These are phyloP conservation scores for Phytophthora citricola DNA, from an alignment of 352 stramenopile species.

Conservation along the genomic window DNA sequence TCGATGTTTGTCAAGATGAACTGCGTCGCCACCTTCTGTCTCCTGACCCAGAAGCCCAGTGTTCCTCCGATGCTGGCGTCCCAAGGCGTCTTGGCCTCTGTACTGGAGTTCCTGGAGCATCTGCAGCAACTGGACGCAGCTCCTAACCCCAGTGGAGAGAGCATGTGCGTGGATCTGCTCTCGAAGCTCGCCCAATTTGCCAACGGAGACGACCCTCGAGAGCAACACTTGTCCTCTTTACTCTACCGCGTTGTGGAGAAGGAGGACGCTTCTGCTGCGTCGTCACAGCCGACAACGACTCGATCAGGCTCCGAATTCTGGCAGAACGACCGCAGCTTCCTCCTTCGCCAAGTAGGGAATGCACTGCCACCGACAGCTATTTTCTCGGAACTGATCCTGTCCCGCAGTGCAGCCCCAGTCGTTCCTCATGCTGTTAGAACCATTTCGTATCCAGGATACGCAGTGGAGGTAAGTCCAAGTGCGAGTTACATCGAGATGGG, in stretches of 20 bases:
- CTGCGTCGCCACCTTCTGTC: conserved; percentile 72
- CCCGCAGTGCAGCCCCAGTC: conserved; percentile 24
- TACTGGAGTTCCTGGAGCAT: conserved; percentile 62
- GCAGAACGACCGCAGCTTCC: conserved; percentile 68
- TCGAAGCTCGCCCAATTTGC: conserved; percentile 66
- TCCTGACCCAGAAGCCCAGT: conserved; percentile 55
- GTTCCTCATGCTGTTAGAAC: conserved; percentile 43
- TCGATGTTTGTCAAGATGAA: conserved; percentile 67
- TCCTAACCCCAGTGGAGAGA: conserved; percentile 47
- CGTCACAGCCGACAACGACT: not conserved
- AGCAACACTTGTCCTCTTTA: conserved; percentile 62
- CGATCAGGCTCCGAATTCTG: conserved; percentile 28
- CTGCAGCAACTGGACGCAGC: conserved; percentile 16
- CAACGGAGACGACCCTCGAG: conserved; percentile 55
- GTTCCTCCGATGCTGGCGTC: conserved; percentile 55
- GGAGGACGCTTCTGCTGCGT: conserved; percentile 35
- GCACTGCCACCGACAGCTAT: conserved; percentile 40
- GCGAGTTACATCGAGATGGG: conserved; percentile 63
- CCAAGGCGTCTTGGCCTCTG: conserved; percentile 60
- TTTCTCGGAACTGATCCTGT: conserved; percentile 38
- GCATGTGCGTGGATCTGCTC: conserved; percentile 76
- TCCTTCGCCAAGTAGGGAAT: conserved; percentile 35
- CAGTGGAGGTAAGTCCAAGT: conserved; percentile 59
- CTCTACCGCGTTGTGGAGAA: conserved; percentile 68
- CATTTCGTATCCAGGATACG: conserved; percentile 51